Percentiles rank a stretch among this genome's conserved stretches.
phyloP scores from a whole-genome alignment of 164 flowering plant genomes.

The Aristolochia contorta region DNA sequence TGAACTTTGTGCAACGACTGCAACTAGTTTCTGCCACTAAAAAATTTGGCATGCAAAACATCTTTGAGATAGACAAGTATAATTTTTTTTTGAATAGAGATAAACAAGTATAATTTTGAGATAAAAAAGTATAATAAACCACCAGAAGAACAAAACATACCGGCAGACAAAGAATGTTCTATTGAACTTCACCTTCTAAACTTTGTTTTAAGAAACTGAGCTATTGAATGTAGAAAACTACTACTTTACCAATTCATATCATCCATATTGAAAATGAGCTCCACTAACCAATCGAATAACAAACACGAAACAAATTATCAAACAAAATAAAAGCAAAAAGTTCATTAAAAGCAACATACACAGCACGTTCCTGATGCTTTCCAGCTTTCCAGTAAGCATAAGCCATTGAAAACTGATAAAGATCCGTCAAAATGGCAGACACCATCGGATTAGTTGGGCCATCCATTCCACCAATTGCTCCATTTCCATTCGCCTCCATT shows the following conservation, averaged over 20 bases:
- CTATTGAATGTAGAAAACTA: no score
- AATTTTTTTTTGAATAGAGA: no score
- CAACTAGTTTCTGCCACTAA: no score
- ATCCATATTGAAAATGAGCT: not conserved
- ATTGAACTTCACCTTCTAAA: no score
- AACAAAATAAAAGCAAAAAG: not conserved
- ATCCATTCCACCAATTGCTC: slow-evolving; percentile 5
- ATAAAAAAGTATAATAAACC: no score
- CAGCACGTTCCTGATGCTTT: slow-evolving; percentile 76
- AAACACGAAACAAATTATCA: not conserved
- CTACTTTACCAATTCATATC: not conserved
- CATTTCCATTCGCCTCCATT: slow-evolving; percentile 1
- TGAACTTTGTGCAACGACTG: no score
- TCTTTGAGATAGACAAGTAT: no score
- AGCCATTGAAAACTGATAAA: slow-evolving; percentile 95
- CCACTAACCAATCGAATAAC: not conserved
- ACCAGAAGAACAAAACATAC: no score
- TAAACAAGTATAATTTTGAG: no score
- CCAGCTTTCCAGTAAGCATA: slow-evolving; percentile 99
- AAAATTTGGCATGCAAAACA: no score
- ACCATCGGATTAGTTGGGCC: slow-evolving; percentile 97
- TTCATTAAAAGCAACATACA: slow-evolving; percentile 24
- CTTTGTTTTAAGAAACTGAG: no score
- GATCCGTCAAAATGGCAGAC: slow-evolving; percentile 89
- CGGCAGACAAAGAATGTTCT: no score